Evolutionary conservation across 805 yeast genomes (phyloP).

Genomic region (Scheffersomyces ergatensis): DNA sequence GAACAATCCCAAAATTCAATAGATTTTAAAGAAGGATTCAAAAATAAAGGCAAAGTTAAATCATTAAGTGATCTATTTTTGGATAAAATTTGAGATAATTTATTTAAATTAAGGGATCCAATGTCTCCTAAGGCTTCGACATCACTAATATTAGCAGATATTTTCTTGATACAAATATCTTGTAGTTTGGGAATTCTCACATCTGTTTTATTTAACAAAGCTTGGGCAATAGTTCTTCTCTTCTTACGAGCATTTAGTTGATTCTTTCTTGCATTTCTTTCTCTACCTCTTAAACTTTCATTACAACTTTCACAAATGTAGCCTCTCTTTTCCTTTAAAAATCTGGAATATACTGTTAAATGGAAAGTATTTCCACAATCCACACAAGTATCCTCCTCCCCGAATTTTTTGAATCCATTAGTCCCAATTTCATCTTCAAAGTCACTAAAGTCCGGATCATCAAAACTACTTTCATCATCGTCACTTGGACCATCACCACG

Average conservation of each 20-base stretch:
- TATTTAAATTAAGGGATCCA: slow-evolving; percentile 67
- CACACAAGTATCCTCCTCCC: slow-evolving; percentile 59
- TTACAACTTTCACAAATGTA: slow-evolving; percentile 67
- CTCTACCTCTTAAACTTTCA: slow-evolving; percentile 35
- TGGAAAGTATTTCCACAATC: slow-evolving; percentile 60
- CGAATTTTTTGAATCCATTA: slow-evolving; percentile 30
- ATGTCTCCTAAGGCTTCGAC: slow-evolving; percentile 87
- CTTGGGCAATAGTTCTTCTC: slow-evolving; percentile 79
- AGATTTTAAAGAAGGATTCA: slow-evolving; percentile 53
- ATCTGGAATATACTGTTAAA: slow-evolving; percentile 65
- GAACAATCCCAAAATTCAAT: slow-evolving; percentile 94
- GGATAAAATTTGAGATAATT: slow-evolving; percentile 73
- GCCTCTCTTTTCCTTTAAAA: slow-evolving; percentile 51
- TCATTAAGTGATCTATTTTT: slow-evolving; percentile 79
- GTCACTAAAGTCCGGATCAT: slow-evolving; percentile 24
- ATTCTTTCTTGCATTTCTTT: slow-evolving; percentile 45
- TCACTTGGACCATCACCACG: slow-evolving; percentile 24
- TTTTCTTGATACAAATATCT: slow-evolving; percentile 71
- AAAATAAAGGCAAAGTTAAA: slow-evolving; percentile 68
- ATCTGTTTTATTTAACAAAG: slow-evolving; percentile 70
- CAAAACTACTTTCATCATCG: slow-evolving; percentile 34
- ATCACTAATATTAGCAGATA: slow-evolving; percentile 65
- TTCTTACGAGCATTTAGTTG: slow-evolving; percentile 67
- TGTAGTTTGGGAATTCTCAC: slow-evolving; percentile 69
- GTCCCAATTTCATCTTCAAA: slow-evolving; percentile 25